phyloP scores from a whole-genome alignment of 805 yeast genomes.

The Yarrowia hollandica region DNA sequence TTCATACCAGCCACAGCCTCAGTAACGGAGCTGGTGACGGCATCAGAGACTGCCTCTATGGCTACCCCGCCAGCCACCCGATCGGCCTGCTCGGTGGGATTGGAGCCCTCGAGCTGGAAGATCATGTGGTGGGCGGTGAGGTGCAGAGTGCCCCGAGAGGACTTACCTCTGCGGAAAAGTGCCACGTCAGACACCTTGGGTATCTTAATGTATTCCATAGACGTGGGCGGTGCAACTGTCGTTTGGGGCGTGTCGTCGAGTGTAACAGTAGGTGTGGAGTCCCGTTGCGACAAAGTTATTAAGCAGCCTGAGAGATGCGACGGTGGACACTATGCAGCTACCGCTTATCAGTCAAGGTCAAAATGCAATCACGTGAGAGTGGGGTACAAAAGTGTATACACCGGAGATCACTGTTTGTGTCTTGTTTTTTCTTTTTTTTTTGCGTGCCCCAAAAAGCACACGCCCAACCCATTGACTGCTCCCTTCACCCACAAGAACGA shows the following conservation, averaged over 20 bases:
- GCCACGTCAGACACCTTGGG: constrained; percentile 48
- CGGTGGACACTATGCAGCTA: constrained; percentile 17
- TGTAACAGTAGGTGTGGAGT: too few species aligned
- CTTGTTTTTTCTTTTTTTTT: too few species aligned
- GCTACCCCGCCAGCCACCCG: constrained; percentile 30
- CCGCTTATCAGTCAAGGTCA: neutral
- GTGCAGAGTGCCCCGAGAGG: constrained; percentile 61
- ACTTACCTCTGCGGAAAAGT: constrained; percentile 58
- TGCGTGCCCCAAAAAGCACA: too few species aligned
- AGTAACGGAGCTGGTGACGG: neutral
- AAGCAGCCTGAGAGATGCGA: neutral
- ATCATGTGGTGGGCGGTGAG: constrained; percentile 76
- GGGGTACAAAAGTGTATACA: too few species aligned
- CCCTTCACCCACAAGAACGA: too few species aligned
- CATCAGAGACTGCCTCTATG: constrained; percentile 32
- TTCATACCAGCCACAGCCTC: too few species aligned
- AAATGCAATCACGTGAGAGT: too few species aligned
- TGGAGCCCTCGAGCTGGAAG: constrained; percentile 43
- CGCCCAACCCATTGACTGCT: too few species aligned
- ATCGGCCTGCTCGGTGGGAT: constrained; percentile 9
- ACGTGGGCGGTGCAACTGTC: too few species aligned
- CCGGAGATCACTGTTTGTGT: too few species aligned
- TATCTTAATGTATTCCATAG: constrained; percentile 58
- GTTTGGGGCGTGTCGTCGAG: too few species aligned
- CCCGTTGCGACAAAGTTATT: neutral